Percentiles rank a stretch among this genome's conserved stretches.
phyloP scores from a whole-genome alignment of 805 yeast species.

The Saccharomycopsis javanensis region DNA sequence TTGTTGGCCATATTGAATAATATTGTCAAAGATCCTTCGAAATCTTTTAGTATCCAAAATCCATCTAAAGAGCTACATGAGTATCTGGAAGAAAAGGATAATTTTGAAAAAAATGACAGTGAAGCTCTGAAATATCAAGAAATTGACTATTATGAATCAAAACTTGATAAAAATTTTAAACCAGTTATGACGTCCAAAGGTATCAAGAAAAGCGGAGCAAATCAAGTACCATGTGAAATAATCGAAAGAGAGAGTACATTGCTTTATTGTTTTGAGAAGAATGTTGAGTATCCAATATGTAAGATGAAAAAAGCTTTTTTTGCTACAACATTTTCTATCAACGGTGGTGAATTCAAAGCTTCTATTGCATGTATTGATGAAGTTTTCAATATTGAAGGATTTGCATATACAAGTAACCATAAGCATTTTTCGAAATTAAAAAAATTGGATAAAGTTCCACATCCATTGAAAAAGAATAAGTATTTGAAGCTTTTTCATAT shows the following conservation, averaged over 20 bases:
- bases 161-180: no score
- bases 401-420: conserved; percentile 2
- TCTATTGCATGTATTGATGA: not conserved
- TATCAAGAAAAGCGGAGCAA: no score
- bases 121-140: not conserved
- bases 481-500: not conserved
- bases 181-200: no score
- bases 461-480: not conserved
- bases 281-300: not conserved
- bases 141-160: no score
- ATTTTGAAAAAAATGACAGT: not conserved
- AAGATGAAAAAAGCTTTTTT: not conserved
- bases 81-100: not conserved
- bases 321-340: not conserved
- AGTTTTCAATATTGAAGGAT: not conserved
- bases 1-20: not conserved
- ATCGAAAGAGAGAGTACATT: not conserved
- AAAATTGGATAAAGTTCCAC: not conserved
- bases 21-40: not conserved
- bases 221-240: not conserved
- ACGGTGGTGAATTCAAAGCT: not conserved
- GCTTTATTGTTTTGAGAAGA: not conserved
- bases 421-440: not conserved
- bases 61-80: not conserved
- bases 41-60: not conserved